phyloP scores from a whole-genome alignment of 768 basidiomycete species.

The Russula sp. region DNA sequence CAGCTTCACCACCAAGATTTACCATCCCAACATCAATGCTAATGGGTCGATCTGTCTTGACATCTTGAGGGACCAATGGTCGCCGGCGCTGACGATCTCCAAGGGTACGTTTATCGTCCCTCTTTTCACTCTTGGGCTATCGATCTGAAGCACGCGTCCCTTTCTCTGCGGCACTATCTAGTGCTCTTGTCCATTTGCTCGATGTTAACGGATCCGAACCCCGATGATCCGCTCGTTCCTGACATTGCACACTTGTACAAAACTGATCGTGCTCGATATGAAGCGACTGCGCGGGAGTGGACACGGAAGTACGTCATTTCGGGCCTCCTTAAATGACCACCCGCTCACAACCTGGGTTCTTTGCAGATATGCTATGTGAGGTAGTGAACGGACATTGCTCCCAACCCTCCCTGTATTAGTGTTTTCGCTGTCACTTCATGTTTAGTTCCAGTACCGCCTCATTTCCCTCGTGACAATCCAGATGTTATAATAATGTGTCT shows the following conservation, averaged over 20 bases:
- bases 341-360: conserved; percentile 1
- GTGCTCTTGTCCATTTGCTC: conserved; percentile 98
- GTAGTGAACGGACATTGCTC: conserved; percentile 8
- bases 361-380: conserved; percentile 22
- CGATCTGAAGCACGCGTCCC: not conserved
- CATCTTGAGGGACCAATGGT: conserved; percentile 98
- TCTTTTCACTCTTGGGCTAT: not conserved
- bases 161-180: conserved; percentile 27
- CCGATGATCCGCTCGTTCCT: conserved; percentile 96
- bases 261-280: conserved; percentile 95
- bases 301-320: conserved; percentile 80
- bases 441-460: conserved; percentile 15
- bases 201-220: conserved; percentile 98
- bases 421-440: conserved; percentile 16
- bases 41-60: conserved; percentile 99
- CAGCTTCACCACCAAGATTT: conserved; percentile 97
- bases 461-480: conserved; percentile 17
- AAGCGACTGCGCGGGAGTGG: conserved; percentile 98
- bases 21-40: conserved; percentile 99
- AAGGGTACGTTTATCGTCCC: conserved; percentile 57
- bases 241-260: conserved; percentile 99
- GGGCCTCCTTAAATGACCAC: not conserved
- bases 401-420: conserved; percentile 17
- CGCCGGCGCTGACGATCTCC: conserved; percentile 96
- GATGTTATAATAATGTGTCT: conserved; percentile 9